phyloP scores from a whole-genome alignment of 768 basidiomycete species.

The Pisolithus orientalis region DNA sequence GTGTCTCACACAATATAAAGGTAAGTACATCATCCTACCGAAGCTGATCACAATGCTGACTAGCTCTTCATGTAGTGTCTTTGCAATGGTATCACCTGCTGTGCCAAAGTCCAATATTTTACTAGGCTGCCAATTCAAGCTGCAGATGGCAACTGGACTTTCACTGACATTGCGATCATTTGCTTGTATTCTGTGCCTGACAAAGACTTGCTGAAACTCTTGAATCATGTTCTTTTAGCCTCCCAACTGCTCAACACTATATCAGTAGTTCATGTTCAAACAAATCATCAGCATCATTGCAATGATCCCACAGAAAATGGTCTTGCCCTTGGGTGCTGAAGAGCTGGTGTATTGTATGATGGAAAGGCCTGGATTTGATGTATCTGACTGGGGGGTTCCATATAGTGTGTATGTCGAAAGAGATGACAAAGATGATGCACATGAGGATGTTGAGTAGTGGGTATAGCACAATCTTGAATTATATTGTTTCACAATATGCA shows the following conservation, averaged over 20 bases:
- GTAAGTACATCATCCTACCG: neutral
- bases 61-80: neutral
- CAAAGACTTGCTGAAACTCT: too few relatives aligned
- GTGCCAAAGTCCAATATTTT: too few relatives aligned
- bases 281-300: neutral
- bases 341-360: neutral
- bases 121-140: too few relatives aligned
- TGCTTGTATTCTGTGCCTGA: slow-evolving; percentile 5
- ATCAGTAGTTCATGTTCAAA: slow-evolving; percentile 1
- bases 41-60: neutral
- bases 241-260: too few relatives aligned
- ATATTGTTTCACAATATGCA: neutral
- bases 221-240: too few relatives aligned
- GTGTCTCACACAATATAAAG: too few relatives aligned
- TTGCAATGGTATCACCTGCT: too few relatives aligned
- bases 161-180: slow-evolving; percentile 2
- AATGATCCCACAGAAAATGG: neutral
- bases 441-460: neutral
- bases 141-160: neutral
- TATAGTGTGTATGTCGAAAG: neutral
- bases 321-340: neutral
- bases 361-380: slow-evolving; percentile 4
- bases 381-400: neutral
- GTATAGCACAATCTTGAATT: too few relatives aligned
- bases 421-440: neutral